A percentile compares a stretch with the other conserved stretches of the same genome.
Evolutionary conservation across 129 eudicot genomes (phyloP).

Genomic region (Smallanthus sonchifolius): DNA sequence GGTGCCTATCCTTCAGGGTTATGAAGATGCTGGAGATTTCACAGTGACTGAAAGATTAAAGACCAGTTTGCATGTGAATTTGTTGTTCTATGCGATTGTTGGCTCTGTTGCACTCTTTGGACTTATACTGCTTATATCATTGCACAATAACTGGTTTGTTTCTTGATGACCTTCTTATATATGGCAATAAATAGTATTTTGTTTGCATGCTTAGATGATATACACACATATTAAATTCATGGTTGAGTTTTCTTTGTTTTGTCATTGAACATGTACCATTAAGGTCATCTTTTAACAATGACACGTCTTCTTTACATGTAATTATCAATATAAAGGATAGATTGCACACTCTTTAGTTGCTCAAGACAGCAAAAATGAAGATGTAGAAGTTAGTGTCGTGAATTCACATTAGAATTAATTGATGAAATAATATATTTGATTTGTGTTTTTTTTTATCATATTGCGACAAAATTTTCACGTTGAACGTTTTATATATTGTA

Average conservation of each 20-base stretch:
- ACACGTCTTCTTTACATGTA: background rate
- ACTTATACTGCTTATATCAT: slow-evolving; percentile 58
- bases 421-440: background rate
- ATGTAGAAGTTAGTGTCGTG: background rate
- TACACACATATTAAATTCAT: slow-evolving; percentile 1
- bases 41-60: slow-evolving; percentile 71
- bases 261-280: no score
- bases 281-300: background rate
- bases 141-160: slow-evolving; percentile 62
- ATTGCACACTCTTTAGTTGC: background rate
- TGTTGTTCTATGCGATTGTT: slow-evolving; percentile 56
- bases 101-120: slow-evolving; percentile 72
- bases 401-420: background rate
- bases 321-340: background rate
- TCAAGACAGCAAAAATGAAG: background rate
- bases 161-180: slow-evolving; percentile 28
- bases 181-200: slow-evolving; percentile 7
- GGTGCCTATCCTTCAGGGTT: slow-evolving; percentile 98
- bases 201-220: background rate
- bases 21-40: slow-evolving; percentile 98
- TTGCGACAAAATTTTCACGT: background rate
- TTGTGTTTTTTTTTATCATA: background rate
- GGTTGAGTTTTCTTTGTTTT: background rate
- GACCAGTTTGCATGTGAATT: slow-evolving; percentile 75
- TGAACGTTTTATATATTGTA: background rate